Base-by-base conservation (phyloP, 2,329 filamentous ascomycete genomes). In the Trichoderma sp. region DNA sequence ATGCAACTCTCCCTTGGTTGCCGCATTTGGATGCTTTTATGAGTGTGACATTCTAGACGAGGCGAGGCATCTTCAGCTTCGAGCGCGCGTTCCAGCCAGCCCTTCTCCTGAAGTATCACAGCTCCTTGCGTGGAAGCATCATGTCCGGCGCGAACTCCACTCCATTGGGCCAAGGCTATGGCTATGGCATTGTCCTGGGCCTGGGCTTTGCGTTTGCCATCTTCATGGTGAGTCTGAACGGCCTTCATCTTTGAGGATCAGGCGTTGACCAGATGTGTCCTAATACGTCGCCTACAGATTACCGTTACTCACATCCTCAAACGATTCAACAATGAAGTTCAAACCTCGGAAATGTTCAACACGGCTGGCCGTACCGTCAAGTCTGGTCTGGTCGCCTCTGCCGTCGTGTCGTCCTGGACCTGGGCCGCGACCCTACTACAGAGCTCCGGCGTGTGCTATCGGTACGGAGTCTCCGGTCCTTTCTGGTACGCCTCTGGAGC, bases 341-440 rank as follows among this genome's bases (percentile, higher is more conserved):
- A 97, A 79, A 97, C 94, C 0, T 94, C 92, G 0, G 94, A 97
- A 81, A 96, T 94, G 88, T 97, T 97, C 84, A 94, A 87, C 72
- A 97, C 94, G 0, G 94, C 94, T 61, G 93, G 93, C 21, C 86
- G 94, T 71, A 94, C 92, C 1, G 92, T 97, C 73, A 97, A 97
- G 77, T 94, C 92, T 10, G 94, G 94, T 55, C 85, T 97, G 16
- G 93, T 97, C 0, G 92, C 92, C 13, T 92, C 92, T 5, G 94
- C 93, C 19, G 94, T 97, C n/a, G 93, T 97, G 4, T 94, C 91
- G 19, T 94, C 91, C 5, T 97, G 94, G 94, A 97, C 94, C 0
- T 97, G 93, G 93, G 93, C 93, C 0, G 93, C 92, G 27, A 96
- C 92, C 0, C 83, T 95, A 1, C 84, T 96, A 2, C 92, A 96